Evolutionary conservation across 140 eudicot species (phyloP).

Genomic region (Oenanthe javanica): DNA sequence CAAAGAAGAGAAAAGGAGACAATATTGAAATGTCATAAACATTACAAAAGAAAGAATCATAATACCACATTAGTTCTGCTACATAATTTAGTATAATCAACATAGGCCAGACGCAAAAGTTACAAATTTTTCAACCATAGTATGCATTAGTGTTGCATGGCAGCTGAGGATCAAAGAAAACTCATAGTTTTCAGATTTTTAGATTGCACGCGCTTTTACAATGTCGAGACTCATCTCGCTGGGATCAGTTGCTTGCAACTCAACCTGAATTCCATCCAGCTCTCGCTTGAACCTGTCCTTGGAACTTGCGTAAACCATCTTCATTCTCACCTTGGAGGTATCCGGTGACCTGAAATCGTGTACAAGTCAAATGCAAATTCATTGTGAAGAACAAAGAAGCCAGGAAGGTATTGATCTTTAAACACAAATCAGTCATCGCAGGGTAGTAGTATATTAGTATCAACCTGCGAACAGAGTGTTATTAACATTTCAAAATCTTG

Average conservation of each 20-base stretch:
- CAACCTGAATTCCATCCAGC: constrained; percentile 43
- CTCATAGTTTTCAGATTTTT: not conserved
- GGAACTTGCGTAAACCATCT: constrained; percentile 63
- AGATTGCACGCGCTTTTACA: constrained; percentile 39
- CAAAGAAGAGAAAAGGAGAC: no score
- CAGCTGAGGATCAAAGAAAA: not conserved
- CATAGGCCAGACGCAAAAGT: constrained; percentile 1
- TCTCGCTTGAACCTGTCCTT: constrained; percentile 54
- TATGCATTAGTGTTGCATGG: not conserved
- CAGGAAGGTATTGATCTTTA: not conserved
- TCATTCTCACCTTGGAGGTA: constrained; percentile 64
- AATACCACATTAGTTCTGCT: constrained; percentile 1
- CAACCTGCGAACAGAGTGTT: not conserved
- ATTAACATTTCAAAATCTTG: not conserved
- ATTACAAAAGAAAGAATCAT: not conserved
- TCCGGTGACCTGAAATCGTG: constrained; percentile 42
- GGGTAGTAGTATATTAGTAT: not conserved
- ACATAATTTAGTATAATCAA: not conserved
- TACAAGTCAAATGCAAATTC: not conserved
- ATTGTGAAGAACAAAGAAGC: not conserved
- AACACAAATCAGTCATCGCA: not conserved
- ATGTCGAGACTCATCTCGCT: constrained; percentile 51
- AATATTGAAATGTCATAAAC: constrained; percentile 8
- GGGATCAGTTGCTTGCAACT: constrained; percentile 52
- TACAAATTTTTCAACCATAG: not conserved